Conservation (phyloP, 2,329 filamentous ascomycete species). For the Aspergillus unguis region DNA sequence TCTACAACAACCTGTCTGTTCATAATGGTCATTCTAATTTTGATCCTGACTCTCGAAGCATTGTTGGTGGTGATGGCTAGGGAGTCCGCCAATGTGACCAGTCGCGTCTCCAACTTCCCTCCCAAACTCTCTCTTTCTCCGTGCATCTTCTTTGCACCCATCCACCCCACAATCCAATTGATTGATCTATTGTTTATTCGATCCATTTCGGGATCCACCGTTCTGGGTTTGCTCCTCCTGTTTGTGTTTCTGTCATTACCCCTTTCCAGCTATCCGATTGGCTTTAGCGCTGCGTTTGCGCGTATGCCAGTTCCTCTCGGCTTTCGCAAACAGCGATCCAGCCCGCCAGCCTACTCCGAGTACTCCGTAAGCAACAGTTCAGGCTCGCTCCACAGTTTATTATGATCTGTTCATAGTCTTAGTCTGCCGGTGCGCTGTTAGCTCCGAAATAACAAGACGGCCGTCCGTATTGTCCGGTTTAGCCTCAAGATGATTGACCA, state of each 20-base stretch:
- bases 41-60: no score
- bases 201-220: slow-evolving; percentile 1
- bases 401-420: not conserved
- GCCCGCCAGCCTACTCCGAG: no score
- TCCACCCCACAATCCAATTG: not conserved
- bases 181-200: not conserved
- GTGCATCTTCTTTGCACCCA: not conserved
- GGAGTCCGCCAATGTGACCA: not conserved
- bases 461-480: not conserved
- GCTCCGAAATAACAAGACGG: not conserved
- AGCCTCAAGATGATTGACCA: not conserved
- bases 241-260: slow-evolving; percentile 19
- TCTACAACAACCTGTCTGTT: no score
- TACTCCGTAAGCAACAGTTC: not conserved
- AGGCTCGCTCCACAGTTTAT: not conserved
- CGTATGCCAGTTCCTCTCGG: not conserved
- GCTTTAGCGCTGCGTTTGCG: slow-evolving; percentile 1
- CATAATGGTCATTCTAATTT: no score
- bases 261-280: slow-evolving; percentile 10
- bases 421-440: no score
- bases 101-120: not conserved
- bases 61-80: no score
- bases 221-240: not conserved
- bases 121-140: not conserved
- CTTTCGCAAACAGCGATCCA: not conserved